Conservation (phyloP, 306 rosid species). For the Cicer chorassanicum region DNA sequence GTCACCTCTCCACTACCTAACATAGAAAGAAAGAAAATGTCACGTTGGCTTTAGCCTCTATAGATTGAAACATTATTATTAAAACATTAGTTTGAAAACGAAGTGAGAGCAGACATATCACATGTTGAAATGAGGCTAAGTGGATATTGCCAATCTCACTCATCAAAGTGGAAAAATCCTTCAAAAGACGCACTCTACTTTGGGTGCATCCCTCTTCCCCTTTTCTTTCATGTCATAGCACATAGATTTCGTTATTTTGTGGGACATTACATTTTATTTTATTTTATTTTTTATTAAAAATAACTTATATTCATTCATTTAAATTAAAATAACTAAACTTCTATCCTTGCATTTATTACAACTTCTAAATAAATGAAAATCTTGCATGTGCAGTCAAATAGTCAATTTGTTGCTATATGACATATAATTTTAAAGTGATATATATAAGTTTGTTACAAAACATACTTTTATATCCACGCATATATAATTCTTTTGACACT, state of each 20-base stretch:
- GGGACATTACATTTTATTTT: constrained; percentile 24
- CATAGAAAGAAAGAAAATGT: constrained; percentile 15
- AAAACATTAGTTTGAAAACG: constrained; percentile 10
- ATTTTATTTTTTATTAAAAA: neutral
- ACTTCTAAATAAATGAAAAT: neutral
- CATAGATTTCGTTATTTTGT: constrained; percentile 33
- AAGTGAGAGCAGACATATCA: constrained; percentile 43
- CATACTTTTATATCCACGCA: no score
- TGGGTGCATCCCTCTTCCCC: constrained; percentile 20
- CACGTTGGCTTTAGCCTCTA: constrained; percentile 19
- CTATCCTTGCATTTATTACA: no score
- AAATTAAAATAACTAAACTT: no score
- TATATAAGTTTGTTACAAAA: no score
- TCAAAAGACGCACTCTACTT: constrained; percentile 43
- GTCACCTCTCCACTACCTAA: constrained; percentile 32
- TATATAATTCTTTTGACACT: no score
- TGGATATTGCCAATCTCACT: constrained; percentile 29
- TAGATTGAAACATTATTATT: constrained; percentile 35
- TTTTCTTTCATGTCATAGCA: constrained; percentile 40
- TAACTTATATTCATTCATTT: no score
- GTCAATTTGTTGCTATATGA: no score
- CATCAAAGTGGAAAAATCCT: constrained; percentile 43
- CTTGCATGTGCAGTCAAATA: no score
- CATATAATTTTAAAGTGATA: no score
- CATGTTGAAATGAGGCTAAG: constrained; percentile 45